Evolutionary conservation across 2,329 filamentous ascomycete species (phyloP), one percentile per base, ranked within the genome.

Genomic region (Aureobasidium subglaciale): DNA sequence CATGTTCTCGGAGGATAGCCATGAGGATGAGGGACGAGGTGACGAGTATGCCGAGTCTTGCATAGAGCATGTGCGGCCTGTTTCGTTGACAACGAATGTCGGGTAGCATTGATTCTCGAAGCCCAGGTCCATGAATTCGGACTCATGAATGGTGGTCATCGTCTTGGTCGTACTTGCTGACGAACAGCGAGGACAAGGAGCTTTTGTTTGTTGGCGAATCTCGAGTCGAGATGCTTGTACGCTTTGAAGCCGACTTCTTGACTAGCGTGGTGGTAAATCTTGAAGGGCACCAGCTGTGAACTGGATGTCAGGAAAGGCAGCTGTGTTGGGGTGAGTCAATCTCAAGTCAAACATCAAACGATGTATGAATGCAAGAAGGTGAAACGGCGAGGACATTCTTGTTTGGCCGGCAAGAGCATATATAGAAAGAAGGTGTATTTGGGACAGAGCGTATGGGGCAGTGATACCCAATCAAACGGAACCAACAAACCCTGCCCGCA

Each of bases 11-110:
- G 43, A 48, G 2, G 25, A 35, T 2, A 16, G 34, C 37, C 42
- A 40, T 34, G 34, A 34, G 1, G 32, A 18, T 13, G 35, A 29
- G 18, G 41, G 22, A 15, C 35, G 48, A 11, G 50, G 38, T 13
- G 50, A 55, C 8, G 38, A 37, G 50, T 55, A 45, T 29, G 20
- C 40, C 30, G 37, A 42, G 38, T 42, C 49, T 32, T 42, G 49
- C 11, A 53, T 20, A 3, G 20, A 42, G 13, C 13, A 15, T 32
- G 37, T 7, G 32, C 13, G 27, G 24, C 7, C 1, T 13, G 7
- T 16, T 40, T 30, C n/a, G 25, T 52, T 9, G 15, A 52, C 8
- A 13, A 52, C 9, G 20, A 34, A 34, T 10, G 13, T 24, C 4
- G 49, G 15, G 24, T 53, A 25, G 37, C 24, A 25, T 15, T 2